Evolutionary conservation across 2,329 filamentous ascomycete genomes (phyloP), one percentile per base, ranked within the genome.

Genomic region (Colletotrichum endophyticum): DNA sequence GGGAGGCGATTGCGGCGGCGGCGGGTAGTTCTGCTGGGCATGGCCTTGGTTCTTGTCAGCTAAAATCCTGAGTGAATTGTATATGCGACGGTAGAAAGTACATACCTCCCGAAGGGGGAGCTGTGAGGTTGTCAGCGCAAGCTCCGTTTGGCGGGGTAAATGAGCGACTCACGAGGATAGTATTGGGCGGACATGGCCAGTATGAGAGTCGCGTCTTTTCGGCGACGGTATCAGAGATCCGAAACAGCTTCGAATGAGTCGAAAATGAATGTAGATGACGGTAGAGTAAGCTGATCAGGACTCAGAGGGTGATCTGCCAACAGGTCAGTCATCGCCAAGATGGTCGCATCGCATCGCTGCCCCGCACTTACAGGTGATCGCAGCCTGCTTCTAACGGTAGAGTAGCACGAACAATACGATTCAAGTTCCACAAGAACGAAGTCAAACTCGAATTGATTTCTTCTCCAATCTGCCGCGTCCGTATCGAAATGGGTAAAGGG

Each of bases 1-100:
- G 5, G 88, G 87, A 66, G 88, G 86, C 27, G 88, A 89, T 7
- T 85, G 86, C 34, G 88, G 87, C 22, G 88, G 88, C 64, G 85
- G 84, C 62, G 87, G 87, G 79, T 88, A 89, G 77, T 84, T 86
- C 66, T 86, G 85, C 75, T 86, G 78, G 11, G 76, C 19, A 27
- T 72, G 61, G 22, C 73, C 70, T 72, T 77, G 6, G 1, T 2
- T 72, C 27, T 73, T 73, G 76, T 77, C 53, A 77, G 66, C 30
- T 6, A 15, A 39, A n/a, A 74, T 72, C 8, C 13, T 28, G 19
- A 30, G 30, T 6, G 11, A 70, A 27, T 11, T 5, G 12, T n/a
- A 4, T 6, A 5, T 16, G 11, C 27, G 15, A 19, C 19, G 19
- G 19, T 19, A 16, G 16, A 15, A 56, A 27, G 30, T 13, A 71